Evolutionary conservation across 192 early-diverging fungal genomes (phyloP).

Genomic region (Coemansia sp.): DNA sequence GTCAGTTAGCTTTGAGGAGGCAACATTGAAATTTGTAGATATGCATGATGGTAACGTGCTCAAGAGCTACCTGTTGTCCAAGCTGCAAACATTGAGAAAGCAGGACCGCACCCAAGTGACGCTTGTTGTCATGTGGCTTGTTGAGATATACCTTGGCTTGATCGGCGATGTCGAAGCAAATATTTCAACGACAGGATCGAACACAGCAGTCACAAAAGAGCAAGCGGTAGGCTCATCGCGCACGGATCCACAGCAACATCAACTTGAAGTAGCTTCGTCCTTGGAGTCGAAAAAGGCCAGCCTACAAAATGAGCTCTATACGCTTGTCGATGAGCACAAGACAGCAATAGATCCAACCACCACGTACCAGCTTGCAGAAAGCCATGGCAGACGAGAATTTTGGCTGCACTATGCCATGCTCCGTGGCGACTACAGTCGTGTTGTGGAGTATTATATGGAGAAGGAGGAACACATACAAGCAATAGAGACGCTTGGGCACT

Average conservation of each 20-base stretch:
- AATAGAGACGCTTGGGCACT: conserved; percentile 73
- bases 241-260: conserved; percentile 45
- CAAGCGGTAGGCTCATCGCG: not conserved
- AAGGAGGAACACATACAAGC: conserved; percentile 75
- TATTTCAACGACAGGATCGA: conserved; percentile 34
- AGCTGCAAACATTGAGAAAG: conserved; percentile 66
- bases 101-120: conserved; percentile 80
- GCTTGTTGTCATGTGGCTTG: conserved; percentile 82
- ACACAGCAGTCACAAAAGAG: conserved; percentile 6
- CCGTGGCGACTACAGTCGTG: conserved; percentile 84
- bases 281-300: conserved; percentile 28
- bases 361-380: conserved; percentile 77
- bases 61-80: conserved; percentile 73
- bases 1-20: conserved; percentile 82
- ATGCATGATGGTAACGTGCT: conserved; percentile 73
- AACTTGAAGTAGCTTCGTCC: conserved; percentile 16
- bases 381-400: conserved; percentile 82
- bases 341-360: conserved; percentile 65
- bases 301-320: conserved; percentile 69
- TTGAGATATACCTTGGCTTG: conserved; percentile 82
- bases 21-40: conserved; percentile 76
- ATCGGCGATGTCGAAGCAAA: conserved; percentile 68
- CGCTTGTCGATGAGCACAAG: conserved; percentile 72
- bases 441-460: conserved; percentile 82
- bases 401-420: conserved; percentile 80